These are phyloP conservation scores for Nicotiana attenuata DNA, from an alignment of 257 asterid genomes.

Conservation along the genomic window DNA sequence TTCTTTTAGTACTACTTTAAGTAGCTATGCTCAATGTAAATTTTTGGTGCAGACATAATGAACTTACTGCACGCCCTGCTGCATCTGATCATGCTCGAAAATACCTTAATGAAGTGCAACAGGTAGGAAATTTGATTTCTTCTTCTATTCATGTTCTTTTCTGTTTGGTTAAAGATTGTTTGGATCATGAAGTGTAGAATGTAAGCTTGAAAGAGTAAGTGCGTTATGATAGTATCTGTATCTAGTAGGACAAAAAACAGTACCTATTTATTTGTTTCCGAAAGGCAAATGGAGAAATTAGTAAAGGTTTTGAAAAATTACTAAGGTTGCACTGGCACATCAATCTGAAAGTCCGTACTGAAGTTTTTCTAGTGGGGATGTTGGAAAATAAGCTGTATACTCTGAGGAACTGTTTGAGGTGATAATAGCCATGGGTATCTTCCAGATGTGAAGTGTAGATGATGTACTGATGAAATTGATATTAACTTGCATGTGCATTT, in stretches of 20 bases:
- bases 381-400: neutral
- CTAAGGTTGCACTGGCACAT: neutral
- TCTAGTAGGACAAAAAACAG: neutral
- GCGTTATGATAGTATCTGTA: neutral
- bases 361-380: neutral
- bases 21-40: neutral
- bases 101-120: constrained; percentile 61
- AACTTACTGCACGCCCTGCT: constrained; percentile 89
- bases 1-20: neutral
- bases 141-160: neutral
- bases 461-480: neutral
- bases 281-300: neutral
- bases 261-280: neutral
- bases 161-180: neutral
- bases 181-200: neutral
- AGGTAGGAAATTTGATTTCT: constrained; percentile 38
- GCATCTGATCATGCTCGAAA: constrained; percentile 67
- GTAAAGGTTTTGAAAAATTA: neutral
- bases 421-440: neutral
- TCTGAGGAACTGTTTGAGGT: neutral
- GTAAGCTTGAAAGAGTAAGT: neutral
- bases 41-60: constrained; percentile 49
- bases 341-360: neutral
- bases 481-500: neutral
- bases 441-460: neutral